Evolutionary conservation across 257 asterid species (phyloP).

Genomic region (Handroanthus guayacan): DNA sequence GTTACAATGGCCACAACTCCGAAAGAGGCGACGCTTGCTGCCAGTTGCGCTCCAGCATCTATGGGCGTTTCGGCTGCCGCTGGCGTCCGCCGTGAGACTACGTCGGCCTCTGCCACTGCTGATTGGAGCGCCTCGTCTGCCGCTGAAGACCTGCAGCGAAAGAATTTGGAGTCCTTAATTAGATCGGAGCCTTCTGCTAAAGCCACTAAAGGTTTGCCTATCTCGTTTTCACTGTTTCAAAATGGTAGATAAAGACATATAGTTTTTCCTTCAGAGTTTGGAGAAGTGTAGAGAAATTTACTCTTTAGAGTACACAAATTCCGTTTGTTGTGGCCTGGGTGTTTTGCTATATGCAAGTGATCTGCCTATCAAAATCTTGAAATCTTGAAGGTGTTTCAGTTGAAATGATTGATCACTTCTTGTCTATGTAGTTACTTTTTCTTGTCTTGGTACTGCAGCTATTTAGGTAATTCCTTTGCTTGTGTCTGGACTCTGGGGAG

Average conservation of each 20-base stretch:
- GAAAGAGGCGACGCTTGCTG: constrained; percentile 64
- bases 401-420: neutral
- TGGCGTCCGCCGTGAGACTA: constrained; percentile 44
- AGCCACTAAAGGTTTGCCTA: constrained; percentile 46
- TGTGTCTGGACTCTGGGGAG: neutral
- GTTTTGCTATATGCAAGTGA: neutral
- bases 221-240: neutral
- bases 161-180: constrained; percentile 38
- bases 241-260: neutral
- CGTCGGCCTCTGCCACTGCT: constrained; percentile 42
- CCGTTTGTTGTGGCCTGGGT: neutral
- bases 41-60: constrained; percentile 33
- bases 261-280: neutral
- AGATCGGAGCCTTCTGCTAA: constrained; percentile 44
- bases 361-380: constrained; percentile 16
- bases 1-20: constrained; percentile 75
- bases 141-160: constrained; percentile 36
- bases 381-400: neutral
- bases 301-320: neutral
- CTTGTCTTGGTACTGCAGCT: neutral
- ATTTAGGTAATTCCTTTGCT: constrained; percentile 1
- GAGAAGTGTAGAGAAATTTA: neutral
- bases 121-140: constrained; percentile 40
- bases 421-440: neutral
- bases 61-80: constrained; percentile 34